Evolutionary conservation across 2,329 filamentous ascomycete genomes (phyloP).

Genomic region (Fonsecaea erecta): DNA sequence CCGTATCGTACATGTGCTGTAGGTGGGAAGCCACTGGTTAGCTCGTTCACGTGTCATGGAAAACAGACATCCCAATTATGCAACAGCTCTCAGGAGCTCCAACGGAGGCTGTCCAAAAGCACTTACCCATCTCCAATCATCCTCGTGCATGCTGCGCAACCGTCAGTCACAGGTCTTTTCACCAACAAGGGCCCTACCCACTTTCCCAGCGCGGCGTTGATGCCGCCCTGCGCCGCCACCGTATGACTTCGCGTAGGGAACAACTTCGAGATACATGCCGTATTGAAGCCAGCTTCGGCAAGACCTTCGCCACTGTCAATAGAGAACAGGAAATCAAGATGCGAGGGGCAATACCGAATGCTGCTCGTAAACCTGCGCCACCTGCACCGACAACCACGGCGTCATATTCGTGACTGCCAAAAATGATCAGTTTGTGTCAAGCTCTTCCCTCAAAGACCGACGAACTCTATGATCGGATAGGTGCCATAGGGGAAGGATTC

Average conservation of each 20-base stretch:
- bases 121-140: slow-evolving; percentile 58
- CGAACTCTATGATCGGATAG: slow-evolving; percentile 86
- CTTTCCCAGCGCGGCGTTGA: slow-evolving; percentile 63
- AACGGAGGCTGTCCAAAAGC: background rate
- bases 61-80: background rate
- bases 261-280: slow-evolving; percentile 67
- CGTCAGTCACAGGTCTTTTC: slow-evolving; percentile 21
- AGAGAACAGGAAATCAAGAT: background rate
- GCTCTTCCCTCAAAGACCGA: background rate
- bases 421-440: slow-evolving; percentile 5
- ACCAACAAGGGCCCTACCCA: slow-evolving; percentile 32
- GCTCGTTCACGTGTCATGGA: background rate
- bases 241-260: slow-evolving; percentile 69
- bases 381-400: slow-evolving; percentile 72
- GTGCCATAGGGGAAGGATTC: slow-evolving; percentile 83
- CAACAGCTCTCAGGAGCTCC: background rate
- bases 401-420: slow-evolving; percentile 90
- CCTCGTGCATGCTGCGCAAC: slow-evolving; percentile 52
- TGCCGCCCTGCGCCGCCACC: slow-evolving; percentile 69
- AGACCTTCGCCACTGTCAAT: slow-evolving; percentile 45
- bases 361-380: slow-evolving; percentile 66
- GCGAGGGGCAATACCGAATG: slow-evolving; percentile 50
- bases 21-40: background rate
- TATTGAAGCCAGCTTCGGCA: slow-evolving; percentile 67
- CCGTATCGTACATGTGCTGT: slow-evolving; percentile 63